phyloP scores from a whole-genome alignment of 1,139 yeast species.

The Citeromyces hawaiiensis region DNA sequence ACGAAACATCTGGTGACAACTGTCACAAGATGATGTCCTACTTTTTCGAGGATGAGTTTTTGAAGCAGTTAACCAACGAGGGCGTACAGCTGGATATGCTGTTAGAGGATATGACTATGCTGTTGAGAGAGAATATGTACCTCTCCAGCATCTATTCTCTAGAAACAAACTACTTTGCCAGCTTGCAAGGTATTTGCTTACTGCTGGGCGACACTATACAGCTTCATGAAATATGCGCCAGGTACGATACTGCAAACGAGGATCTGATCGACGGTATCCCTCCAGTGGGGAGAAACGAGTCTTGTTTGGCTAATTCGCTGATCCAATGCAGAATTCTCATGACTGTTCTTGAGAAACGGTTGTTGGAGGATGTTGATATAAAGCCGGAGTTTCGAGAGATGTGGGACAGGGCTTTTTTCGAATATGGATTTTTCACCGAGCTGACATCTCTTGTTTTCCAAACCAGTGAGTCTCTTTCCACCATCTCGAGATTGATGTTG shows the following conservation, averaged over 20 bases:
- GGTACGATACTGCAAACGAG: slow-evolving; percentile 15
- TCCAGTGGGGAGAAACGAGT: background rate
- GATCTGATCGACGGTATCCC: slow-evolving; percentile 1
- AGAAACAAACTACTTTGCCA: slow-evolving; percentile 2
- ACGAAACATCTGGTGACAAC: slow-evolving; percentile 11
- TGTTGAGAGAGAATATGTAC: slow-evolving; percentile 5
- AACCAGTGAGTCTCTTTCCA: slow-evolving; percentile 25
- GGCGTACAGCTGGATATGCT: background rate
- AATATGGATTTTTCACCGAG: slow-evolving; percentile 23
- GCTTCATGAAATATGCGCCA: slow-evolving; percentile 39
- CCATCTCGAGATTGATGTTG: slow-evolving; percentile 8
- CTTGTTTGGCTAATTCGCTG: background rate
- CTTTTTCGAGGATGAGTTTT: slow-evolving; percentile 11
- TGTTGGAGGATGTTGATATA: background rate
- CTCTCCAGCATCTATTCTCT: slow-evolving; percentile 7
- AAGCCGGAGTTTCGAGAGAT: background rate
- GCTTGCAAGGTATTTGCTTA: slow-evolving; percentile 11
- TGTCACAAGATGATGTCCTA: slow-evolving; percentile 9
- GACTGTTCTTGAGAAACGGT: background rate
- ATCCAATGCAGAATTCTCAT: slow-evolving; percentile 1
- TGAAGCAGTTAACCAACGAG: slow-evolving; percentile 9
- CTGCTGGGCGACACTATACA: slow-evolving; percentile 42
- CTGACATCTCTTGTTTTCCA: slow-evolving; percentile 26
- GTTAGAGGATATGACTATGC: background rate
- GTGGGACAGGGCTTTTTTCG: background rate